Percentiles rank a stretch among this genome's conserved stretches.
Evolutionary conservation across 2,329 filamentous ascomycete genomes (phyloP).

Genomic region (Verticillium isaacii): DNA sequence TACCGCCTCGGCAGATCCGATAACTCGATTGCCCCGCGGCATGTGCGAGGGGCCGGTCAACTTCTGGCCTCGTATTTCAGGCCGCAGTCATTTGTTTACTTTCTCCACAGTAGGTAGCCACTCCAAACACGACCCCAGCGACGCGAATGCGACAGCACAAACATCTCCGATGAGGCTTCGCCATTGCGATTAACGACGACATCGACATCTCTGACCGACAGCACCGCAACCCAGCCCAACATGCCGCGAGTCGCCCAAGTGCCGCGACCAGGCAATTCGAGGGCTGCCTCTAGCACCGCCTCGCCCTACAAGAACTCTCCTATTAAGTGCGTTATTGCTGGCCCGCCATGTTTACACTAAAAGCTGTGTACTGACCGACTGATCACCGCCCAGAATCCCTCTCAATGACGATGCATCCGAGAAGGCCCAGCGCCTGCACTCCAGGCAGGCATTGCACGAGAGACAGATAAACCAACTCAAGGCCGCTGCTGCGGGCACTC

Average conservation of each 20-base stretch:
- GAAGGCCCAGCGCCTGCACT: constrained; percentile 82
- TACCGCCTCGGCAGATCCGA: background rate
- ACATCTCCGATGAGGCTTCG: background rate
- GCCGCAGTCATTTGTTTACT: constrained; percentile 18
- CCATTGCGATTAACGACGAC: constrained; percentile 12
- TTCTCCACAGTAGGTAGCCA: constrained; percentile 7
- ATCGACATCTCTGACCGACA: constrained; percentile 15
- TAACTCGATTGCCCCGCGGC: background rate
- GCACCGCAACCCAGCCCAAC: background rate
- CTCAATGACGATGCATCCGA: constrained; percentile 94
- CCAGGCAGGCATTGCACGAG: constrained; percentile 82
- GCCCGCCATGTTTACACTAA: background rate
- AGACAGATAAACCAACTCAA: constrained; percentile 90
- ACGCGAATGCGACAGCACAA: constrained; percentile 9
- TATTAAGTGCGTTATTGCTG: constrained; percentile 42
- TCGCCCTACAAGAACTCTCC: constrained; percentile 55
- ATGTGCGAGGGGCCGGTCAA: background rate
- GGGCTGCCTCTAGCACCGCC: constrained; percentile 40
- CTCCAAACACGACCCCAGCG: constrained; percentile 2
- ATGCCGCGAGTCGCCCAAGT: constrained; percentile 57
- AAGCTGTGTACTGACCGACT: background rate
- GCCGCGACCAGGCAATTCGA: constrained; percentile 43
- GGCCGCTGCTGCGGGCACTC: constrained; percentile 65
- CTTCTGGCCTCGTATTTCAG: background rate
- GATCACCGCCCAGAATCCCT: constrained; percentile 61